phyloP scores from a whole-genome alignment of 345 rosid genomes.

The Murraya paniculata region DNA sequence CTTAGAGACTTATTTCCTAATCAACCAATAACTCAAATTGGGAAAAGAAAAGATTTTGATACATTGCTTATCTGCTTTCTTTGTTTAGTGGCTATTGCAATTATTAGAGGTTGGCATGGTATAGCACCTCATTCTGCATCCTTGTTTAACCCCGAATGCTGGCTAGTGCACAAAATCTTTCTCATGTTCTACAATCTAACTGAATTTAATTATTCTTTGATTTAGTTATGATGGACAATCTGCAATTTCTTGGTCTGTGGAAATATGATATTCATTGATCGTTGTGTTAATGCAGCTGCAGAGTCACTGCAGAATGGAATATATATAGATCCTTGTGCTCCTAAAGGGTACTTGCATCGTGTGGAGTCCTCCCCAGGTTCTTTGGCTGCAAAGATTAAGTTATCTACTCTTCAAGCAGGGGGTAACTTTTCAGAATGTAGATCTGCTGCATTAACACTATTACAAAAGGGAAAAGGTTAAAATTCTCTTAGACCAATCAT shows the following conservation, averaged over 20 bases:
- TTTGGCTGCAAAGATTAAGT: slow-evolving; percentile 29
- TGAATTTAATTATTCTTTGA: too few species aligned
- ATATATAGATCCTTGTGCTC: slow-evolving; percentile 75
- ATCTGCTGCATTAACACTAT: slow-evolving; percentile 55
- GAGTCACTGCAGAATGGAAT: slow-evolving; percentile 36
- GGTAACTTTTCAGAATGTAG: slow-evolving; percentile 95
- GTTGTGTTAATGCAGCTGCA: slow-evolving; percentile 36
- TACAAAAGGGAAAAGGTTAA: slow-evolving; percentile 80
- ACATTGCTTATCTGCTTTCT: not conserved
- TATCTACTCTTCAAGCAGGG: slow-evolving; percentile 43
- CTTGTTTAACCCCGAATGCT: not conserved
- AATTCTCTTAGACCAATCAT: not conserved
- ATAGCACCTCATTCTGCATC: not conserved
- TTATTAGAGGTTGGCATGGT: not conserved
- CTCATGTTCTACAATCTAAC: not conserved
- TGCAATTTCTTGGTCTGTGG: not conserved
- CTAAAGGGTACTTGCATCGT: slow-evolving; percentile 55
- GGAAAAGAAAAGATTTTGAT: not conserved
- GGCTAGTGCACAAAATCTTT: not conserved
- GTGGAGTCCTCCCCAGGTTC: slow-evolving; percentile 40
- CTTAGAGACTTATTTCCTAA: not conserved
- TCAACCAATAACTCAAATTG: not conserved
- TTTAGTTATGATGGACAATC: not conserved
- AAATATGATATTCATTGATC: not conserved
- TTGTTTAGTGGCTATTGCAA: not conserved